Percentiles rank a stretch among this genome's conserved stretches.
These are phyloP conservation scores for Aspergillus viridinutans DNA, from an alignment of 2,329 filamentous ascomycete genomes.

Conservation along the genomic window DNA sequence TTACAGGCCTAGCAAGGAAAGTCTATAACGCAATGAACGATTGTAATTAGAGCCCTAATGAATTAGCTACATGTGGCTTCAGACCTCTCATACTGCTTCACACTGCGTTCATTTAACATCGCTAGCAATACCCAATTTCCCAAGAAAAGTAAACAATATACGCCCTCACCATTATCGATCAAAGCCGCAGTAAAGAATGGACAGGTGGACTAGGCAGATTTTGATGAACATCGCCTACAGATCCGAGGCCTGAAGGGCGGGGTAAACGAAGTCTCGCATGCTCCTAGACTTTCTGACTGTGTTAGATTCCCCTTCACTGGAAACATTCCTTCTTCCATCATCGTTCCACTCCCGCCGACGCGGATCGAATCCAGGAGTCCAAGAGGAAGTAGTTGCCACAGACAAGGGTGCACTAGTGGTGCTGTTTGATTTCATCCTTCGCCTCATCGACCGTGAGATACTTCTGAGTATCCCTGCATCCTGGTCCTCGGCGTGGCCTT, in stretches of 20 bases:
- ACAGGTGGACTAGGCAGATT: not conserved
- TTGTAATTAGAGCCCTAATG: not conserved
- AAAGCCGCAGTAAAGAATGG: not conserved
- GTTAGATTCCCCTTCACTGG: slow-evolving; percentile 6
- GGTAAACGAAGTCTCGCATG: slow-evolving; percentile 15
- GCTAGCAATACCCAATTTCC: not conserved
- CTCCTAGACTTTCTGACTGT: slow-evolving; percentile 24
- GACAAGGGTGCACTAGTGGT: slow-evolving; percentile 22
- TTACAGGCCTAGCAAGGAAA: not conserved
- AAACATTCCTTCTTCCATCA: slow-evolving; percentile 3
- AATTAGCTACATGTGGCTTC: not conserved
- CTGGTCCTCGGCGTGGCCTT: slow-evolving; percentile 42
- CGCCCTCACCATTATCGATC: not conserved
- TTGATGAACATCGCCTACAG: slow-evolving; percentile 2
- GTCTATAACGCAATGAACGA: not conserved
- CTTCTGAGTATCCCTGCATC: slow-evolving; percentile 39
- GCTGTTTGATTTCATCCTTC: slow-evolving; percentile 31
- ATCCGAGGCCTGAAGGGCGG: slow-evolving; percentile 6
- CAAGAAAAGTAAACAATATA: not conserved
- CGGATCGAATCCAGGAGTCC: slow-evolving; percentile 5
- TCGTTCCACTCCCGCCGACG: slow-evolving; percentile 1
- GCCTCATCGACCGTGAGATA: slow-evolving; percentile 36
- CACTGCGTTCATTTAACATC: not conserved
- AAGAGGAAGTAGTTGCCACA: slow-evolving; percentile 19
- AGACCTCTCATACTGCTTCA: not conserved